Percentiles rank a stretch among this genome's conserved stretches.
Evolutionary conservation across 768 basidiomycete species (phyloP).

Genomic region (Rhodotorula babjevae): DNA sequence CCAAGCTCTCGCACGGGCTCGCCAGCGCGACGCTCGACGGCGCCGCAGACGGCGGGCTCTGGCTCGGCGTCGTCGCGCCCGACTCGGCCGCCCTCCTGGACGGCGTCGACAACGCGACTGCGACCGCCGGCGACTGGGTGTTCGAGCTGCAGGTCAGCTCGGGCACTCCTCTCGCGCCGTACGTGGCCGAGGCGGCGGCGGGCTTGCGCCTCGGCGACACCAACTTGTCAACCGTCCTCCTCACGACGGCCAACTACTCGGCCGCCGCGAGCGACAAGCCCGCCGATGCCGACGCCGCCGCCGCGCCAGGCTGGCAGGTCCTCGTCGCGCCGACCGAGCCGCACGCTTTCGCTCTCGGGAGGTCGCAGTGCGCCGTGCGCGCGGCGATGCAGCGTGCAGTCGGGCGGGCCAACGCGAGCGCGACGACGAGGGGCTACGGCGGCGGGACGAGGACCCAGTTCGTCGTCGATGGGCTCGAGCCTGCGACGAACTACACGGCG

Average conservation of each 20-base stretch:
- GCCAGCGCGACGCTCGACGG: slow-evolving; percentile 19
- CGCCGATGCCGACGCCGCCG: no score
- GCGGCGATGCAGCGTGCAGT: neutral
- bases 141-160: slow-evolving; percentile 35
- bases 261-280: neutral
- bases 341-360: slow-evolving; percentile 1
- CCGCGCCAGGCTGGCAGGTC: slow-evolving; percentile 12
- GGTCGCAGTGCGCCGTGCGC: slow-evolving; percentile 36
- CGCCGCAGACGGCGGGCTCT: neutral
- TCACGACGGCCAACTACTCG: slow-evolving; percentile 27
- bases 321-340: slow-evolving; percentile 15
- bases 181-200: slow-evolving; percentile 4
- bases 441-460: slow-evolving; percentile 68
- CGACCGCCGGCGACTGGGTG: slow-evolving; percentile 3
- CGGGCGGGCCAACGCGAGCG: neutral
- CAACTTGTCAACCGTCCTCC: slow-evolving; percentile 21
- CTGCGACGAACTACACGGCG: slow-evolving; percentile 72
- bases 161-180: slow-evolving; percentile 2
- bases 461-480: slow-evolving; percentile 58
- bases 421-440: slow-evolving; percentile 29
- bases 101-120: neutral
- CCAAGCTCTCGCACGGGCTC: slow-evolving; percentile 8
- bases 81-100: neutral
- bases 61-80: slow-evolving; percentile 32
- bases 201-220: slow-evolving; percentile 35